A percentile compares a stretch with the other conserved stretches of the same genome.
Conservation (phyloP, 148 eudicot genomes). For the Fallopia convolvulus region DNA sequence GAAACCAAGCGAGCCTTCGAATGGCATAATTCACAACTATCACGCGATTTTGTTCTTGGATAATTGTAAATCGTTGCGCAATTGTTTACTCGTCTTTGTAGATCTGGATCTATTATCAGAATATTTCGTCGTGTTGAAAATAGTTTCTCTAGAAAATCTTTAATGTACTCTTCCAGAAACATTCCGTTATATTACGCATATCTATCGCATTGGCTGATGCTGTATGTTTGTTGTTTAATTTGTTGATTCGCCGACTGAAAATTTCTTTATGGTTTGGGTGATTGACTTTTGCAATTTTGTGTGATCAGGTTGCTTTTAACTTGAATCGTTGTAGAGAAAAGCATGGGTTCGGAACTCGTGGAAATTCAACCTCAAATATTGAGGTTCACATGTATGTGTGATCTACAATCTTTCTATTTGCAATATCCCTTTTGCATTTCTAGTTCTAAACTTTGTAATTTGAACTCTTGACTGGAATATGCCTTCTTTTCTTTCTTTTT, state of each 20-base stretch:
- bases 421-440: not conserved
- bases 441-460: not conserved
- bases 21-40: not conserved
- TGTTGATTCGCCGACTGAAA: not conserved
- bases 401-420: not conserved
- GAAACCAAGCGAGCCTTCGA: not conserved
- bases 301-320: not conserved
- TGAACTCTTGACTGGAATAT: not conserved
- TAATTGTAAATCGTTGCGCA: not conserved
- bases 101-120: conserved; percentile 5
- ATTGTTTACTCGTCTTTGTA: not conserved
- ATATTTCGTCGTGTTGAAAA: not conserved
- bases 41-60: not conserved
- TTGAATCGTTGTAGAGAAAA: not conserved
- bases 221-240: not conserved
- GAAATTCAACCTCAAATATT: conserved; percentile 11
- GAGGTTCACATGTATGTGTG: conserved; percentile 9
- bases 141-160: not conserved
- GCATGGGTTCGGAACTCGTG: conserved; percentile 9
- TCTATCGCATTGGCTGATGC: conserved; percentile 2
- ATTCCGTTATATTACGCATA: not conserved
- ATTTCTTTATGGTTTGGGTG: not conserved
- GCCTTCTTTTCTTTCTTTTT: not conserved
- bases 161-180: not conserved
- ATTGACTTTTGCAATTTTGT: conserved; percentile 1